These are phyloP conservation scores for Diplodia mutila DNA, from an alignment of 2,329 filamentous ascomycete genomes.

Conservation along the genomic window DNA sequence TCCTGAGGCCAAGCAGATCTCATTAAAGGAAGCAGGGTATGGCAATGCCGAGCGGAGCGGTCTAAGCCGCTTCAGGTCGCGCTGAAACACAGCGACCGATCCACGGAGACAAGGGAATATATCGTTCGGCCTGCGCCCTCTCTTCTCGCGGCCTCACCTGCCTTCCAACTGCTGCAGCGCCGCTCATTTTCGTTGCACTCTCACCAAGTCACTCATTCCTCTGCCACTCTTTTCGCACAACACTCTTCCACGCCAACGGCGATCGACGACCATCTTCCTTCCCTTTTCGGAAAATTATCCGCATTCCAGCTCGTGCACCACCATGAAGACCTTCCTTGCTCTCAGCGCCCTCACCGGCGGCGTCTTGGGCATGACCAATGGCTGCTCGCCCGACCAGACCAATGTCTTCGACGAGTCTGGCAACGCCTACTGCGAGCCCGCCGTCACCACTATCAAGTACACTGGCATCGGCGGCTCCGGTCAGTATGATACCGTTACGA, in stretches of 20 bases:
- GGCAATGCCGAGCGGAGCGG: slow-evolving; percentile 7
- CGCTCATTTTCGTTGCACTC: neutral
- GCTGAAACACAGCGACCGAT: slow-evolving; percentile 15
- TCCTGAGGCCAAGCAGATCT: slow-evolving; percentile 17
- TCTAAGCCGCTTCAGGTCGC: slow-evolving; percentile 9
- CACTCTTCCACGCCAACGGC: neutral
- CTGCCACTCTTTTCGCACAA: neutral
- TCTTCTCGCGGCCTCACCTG: slow-evolving; percentile 7
- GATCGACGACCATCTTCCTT: slow-evolving; percentile 11
- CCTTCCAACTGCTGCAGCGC: slow-evolving; percentile 4
- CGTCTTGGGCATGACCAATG: slow-evolving; percentile 13
- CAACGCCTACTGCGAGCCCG: slow-evolving; percentile 67
- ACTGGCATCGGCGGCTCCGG: slow-evolving; percentile 63
- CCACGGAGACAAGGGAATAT: slow-evolving; percentile 19
- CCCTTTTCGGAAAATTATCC: neutral
- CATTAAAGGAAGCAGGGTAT: slow-evolving; percentile 8
- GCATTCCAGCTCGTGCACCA: neutral
- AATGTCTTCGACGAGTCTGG: slow-evolving; percentile 18
- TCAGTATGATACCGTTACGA: slow-evolving; percentile 65
- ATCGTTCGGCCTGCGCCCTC: slow-evolving; percentile 2
- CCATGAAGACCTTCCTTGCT: slow-evolving; percentile 13
- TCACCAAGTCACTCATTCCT: slow-evolving; percentile 26
- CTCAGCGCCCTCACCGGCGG: slow-evolving; percentile 13
- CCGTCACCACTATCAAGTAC: slow-evolving; percentile 71
- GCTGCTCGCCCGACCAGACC: slow-evolving; percentile 6